Base-by-base conservation (phyloP, 345 rosid species). In the Luvunga scandens region DNA sequence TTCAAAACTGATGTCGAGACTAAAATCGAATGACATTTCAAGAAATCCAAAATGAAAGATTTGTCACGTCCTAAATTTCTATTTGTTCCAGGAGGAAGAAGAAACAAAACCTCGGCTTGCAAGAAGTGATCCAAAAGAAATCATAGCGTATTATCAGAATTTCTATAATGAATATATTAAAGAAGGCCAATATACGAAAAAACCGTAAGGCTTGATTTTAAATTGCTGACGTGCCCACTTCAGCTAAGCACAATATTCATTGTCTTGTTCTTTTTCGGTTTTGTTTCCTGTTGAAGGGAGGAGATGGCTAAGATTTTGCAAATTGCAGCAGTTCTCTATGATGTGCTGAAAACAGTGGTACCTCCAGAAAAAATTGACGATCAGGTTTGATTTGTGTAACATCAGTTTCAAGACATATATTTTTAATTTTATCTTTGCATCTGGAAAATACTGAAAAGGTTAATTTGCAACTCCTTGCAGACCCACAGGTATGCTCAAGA, bases 271-370 rank as follows among this genome's bases (percentile, higher is more conserved):
- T 10, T 78, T 63, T 79, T 73, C 56, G 5, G 80, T 80, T 75
- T 14, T 80, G 45, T 39, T 69, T 72, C 60, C 66, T 57, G 64
- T 80, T 90, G 81, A 84, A 96, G 99, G 89, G 98, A 94, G 88
- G 98, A 92, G 89, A 92, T 96, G 98, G 92, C 89, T 56, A 94
- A 89, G 86, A 84, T 88, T 70, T 88, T 89, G 83, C 95, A 93
- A 86, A 85, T 86, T 78, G 99, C 98, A 21, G 57, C 98, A 0
- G 98, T 96, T n/a, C 89, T 96, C 77, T 93, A 88, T 83, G 98
- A 94, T 83, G 98, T 89, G 83, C 71, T 94, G 83, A 86, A 4
- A 75, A 83, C 92, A 4, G 94, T 96, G 66, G 93, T 92, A 50
- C 92, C 83, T 78, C 0, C 67, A 48, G 1, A 34, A 59, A 92